A percentile compares a stretch with the other conserved stretches of the same genome.
Conservation (phyloP, 345 rosid genomes). For the Eucalyptus caleyi region DNA sequence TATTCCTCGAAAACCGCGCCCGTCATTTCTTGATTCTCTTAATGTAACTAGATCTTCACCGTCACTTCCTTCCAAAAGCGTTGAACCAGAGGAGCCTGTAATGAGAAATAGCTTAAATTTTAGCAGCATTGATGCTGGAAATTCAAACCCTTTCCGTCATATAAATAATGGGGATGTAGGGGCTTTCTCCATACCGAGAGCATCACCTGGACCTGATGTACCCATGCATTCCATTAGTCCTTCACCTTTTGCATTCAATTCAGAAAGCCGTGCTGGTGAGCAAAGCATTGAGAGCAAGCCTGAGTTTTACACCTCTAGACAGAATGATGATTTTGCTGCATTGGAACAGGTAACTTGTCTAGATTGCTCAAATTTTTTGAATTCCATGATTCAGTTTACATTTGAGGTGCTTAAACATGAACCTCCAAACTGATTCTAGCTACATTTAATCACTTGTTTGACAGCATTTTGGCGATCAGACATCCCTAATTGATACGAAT, state of each 20-base stretch:
- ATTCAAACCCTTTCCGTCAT: neutral
- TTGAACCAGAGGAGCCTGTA: slow-evolving; percentile 17
- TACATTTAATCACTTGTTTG: neutral
- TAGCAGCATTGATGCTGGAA: slow-evolving; percentile 17
- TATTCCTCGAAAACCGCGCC: slow-evolving; percentile 46
- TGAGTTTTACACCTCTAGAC: slow-evolving; percentile 40
- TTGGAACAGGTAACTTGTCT: slow-evolving; percentile 69
- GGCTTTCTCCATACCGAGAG: slow-evolving; percentile 7
- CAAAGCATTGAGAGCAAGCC: slow-evolving; percentile 13
- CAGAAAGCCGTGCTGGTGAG: slow-evolving; percentile 7
- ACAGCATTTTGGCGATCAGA: neutral
- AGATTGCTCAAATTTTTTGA: neutral
- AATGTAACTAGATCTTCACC: slow-evolving; percentile 43
- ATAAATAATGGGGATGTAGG: slow-evolving; percentile 7
- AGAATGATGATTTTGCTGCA: slow-evolving; percentile 79
- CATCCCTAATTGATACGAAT: neutral
- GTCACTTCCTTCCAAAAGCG: slow-evolving; percentile 22
- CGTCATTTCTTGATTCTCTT: slow-evolving; percentile 88
- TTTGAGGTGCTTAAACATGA: neutral
- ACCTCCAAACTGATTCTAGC: neutral
- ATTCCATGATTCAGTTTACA: neutral
- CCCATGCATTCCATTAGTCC: slow-evolving; percentile 13
- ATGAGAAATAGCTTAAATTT: slow-evolving; percentile 15
- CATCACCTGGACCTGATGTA: slow-evolving; percentile 13
- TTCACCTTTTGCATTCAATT: slow-evolving; percentile 11